Percentiles rank a stretch among this genome's conserved stretches.
phyloP scores from a whole-genome alignment of 78 protist genomes.

The Chrysochromulina tobinii region DNA sequence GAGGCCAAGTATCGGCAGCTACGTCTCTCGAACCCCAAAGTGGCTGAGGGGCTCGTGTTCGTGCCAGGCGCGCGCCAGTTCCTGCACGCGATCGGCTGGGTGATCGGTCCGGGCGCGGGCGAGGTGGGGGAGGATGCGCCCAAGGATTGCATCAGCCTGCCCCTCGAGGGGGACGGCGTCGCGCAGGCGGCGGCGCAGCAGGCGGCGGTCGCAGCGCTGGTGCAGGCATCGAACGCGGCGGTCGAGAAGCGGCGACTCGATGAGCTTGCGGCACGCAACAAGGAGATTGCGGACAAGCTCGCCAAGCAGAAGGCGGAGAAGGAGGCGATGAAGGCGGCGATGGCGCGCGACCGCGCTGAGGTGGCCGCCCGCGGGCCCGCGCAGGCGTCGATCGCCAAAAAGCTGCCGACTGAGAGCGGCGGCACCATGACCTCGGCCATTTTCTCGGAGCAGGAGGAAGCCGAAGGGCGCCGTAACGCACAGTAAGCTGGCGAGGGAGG shows the following conservation, averaged over 20 bases:
- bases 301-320: neutral
- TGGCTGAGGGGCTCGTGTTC: slow-evolving; percentile 1
- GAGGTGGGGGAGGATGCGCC: too few relatives aligned
- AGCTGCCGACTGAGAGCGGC: neutral
- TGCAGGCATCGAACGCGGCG: neutral
- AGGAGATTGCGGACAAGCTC: neutral
- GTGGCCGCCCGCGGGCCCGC: slow-evolving; percentile 9
- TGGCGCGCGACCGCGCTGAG: neutral
- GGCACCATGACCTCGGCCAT: too few relatives aligned
- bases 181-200: neutral
- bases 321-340: slow-evolving; percentile 1
- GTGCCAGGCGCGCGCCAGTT: neutral
- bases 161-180: neutral
- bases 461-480: too few relatives aligned
- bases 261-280: neutral
- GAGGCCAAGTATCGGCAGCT: neutral
- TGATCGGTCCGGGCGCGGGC: too few relatives aligned
- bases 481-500: too few relatives aligned
- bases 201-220: neutral
- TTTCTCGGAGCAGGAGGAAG: too few relatives aligned
- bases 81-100: too few relatives aligned
- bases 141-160: neutral
- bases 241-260: neutral
- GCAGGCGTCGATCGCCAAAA: neutral
- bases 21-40: neutral